phyloP scores from a whole-genome alignment of 306 rosid species.

The Quercus variabilis region DNA sequence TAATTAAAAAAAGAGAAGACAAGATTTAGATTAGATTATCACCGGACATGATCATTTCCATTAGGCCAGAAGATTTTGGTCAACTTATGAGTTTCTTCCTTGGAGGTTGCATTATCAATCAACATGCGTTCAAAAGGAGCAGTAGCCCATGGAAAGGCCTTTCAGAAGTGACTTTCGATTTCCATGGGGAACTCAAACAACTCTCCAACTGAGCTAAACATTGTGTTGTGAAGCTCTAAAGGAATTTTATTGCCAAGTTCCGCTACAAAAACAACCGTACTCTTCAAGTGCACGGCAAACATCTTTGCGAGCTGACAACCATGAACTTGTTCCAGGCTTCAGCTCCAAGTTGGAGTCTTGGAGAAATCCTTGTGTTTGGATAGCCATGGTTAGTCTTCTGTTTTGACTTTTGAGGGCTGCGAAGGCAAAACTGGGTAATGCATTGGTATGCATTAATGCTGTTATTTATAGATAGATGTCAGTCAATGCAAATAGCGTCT shows the following conservation, averaged over 20 bases:
- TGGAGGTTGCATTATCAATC: slow-evolving; percentile 2
- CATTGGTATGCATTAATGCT: not conserved
- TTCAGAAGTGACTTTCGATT: not conserved
- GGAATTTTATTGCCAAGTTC: not conserved
- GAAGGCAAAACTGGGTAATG: not conserved
- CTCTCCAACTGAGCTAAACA: slow-evolving; percentile 5
- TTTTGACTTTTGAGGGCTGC: not conserved
- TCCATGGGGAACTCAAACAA: slow-evolving; percentile 14
- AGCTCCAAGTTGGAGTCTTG: not conserved
- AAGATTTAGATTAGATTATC: not conserved
- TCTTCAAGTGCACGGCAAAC: slow-evolving; percentile 18
- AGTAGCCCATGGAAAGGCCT: slow-evolving; percentile 7
- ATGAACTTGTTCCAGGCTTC: not conserved
- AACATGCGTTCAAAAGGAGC: slow-evolving; percentile 6
- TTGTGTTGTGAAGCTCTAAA: not conserved
- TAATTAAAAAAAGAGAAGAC: too few species aligned
- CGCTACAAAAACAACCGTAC: slow-evolving; percentile 15
- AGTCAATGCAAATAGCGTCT: not conserved
- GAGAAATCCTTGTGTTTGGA: too few species aligned
- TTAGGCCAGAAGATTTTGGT: slow-evolving; percentile 13
- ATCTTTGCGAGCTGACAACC: slow-evolving; percentile 10
- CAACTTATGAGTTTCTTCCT: not conserved
- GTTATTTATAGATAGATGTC: not conserved
- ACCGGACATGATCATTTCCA: slow-evolving; percentile 10
- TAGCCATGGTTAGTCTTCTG: not conserved